Evolutionary conservation across 768 basidiomycete species (phyloP).

Genomic region (Tricholomella constricta): DNA sequence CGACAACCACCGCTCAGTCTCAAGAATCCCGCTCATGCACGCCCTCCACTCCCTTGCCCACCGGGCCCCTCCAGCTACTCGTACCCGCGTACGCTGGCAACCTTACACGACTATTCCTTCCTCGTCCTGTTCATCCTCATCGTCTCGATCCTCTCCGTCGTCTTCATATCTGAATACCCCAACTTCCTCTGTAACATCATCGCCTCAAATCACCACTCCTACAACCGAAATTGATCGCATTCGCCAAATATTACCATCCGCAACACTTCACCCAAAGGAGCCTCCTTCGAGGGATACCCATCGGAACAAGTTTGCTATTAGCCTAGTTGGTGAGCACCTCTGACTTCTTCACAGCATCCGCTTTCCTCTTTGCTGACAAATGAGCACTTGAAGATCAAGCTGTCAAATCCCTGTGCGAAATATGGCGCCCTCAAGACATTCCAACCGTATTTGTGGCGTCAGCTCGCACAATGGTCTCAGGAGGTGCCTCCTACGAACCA

Average conservation of each 20-base stretch:
- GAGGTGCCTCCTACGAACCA: constrained; percentile 15
- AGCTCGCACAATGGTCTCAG: constrained; percentile 31
- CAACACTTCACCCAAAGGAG: constrained; percentile 36
- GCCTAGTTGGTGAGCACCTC: constrained; percentile 65
- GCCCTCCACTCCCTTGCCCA: constrained; percentile 60
- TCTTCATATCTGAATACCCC: constrained; percentile 58
- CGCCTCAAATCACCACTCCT: constrained; percentile 39
- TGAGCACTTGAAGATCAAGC: constrained; percentile 62
- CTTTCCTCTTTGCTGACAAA: constrained; percentile 16
- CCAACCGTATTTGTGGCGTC: constrained; percentile 52
- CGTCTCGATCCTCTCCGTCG: constrained; percentile 40
- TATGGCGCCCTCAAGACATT: constrained; percentile 80
- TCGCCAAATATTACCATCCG: constrained; percentile 13
- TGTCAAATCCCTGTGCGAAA: constrained; percentile 73
- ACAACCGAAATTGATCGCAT: constrained; percentile 36
- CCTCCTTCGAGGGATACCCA: constrained; percentile 34
- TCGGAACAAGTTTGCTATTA: constrained; percentile 68
- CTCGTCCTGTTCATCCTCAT: constrained; percentile 37
- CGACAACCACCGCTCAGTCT: constrained; percentile 31
- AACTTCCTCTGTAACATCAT: constrained; percentile 51
- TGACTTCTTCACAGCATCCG: constrained; percentile 7
- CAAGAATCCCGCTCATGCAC: constrained; percentile 37
- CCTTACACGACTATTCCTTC: constrained; percentile 60
- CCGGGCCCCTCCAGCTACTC: constrained; percentile 67
- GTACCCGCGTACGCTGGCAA: constrained; percentile 78